phyloP scores from a whole-genome alignment of 257 asterid genomes.

The Anisodus tanguticus region DNA sequence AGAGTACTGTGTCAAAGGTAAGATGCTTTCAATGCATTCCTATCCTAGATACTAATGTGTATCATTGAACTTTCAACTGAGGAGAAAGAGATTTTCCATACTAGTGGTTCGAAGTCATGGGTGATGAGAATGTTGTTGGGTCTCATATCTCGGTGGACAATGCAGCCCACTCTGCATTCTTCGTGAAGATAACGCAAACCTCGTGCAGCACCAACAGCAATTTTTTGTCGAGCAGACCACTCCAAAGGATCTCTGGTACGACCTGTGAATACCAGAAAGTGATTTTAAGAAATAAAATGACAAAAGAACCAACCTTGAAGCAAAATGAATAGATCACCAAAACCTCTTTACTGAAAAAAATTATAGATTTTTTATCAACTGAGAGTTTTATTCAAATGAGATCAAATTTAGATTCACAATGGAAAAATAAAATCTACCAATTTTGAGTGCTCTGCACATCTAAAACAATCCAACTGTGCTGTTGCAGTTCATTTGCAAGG shows the following conservation, averaged over 20 bases:
- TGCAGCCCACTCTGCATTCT: slow-evolving; percentile 97
- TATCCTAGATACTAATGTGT: neutral
- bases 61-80: neutral
- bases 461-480: neutral
- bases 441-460: neutral
- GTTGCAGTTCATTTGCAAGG: neutral
- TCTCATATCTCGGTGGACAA: slow-evolving; percentile 94
- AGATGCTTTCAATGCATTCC: too few relatives aligned
- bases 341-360: neutral
- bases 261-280: slow-evolving; percentile 48
- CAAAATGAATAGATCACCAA: neutral
- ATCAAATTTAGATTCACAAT: neutral
- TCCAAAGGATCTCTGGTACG: slow-evolving; percentile 59
- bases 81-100: slow-evolving; percentile 37
- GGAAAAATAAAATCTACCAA: neutral
- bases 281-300: slow-evolving; percentile 3
- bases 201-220: slow-evolving; percentile 94
- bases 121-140: slow-evolving; percentile 95
- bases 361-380: neutral
- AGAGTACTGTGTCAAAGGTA: neutral
- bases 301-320: neutral
- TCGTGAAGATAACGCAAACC: slow-evolving; percentile 95
- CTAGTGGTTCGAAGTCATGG: slow-evolving; percentile 96
- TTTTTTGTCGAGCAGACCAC: slow-evolving; percentile 87
- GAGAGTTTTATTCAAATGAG: neutral